phyloP scores from a whole-genome alignment of 2,329 filamentous ascomycete genomes.

The Xylaria sp. region DNA sequence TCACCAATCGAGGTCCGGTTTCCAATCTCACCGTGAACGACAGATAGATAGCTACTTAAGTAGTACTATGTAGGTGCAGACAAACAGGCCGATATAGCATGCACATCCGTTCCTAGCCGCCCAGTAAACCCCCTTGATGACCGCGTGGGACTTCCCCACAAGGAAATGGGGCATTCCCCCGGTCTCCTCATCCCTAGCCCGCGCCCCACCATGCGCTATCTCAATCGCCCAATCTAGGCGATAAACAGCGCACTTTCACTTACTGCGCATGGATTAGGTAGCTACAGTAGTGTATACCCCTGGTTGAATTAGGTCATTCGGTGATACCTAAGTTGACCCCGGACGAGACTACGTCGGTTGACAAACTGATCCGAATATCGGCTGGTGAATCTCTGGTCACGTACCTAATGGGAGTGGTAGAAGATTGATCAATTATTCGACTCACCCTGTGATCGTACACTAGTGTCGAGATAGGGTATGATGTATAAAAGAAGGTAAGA shows the following conservation, averaged over 20 bases:
- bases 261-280: too few species aligned
- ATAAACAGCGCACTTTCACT: not conserved
- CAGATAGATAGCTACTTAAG: not conserved
- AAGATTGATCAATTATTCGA: too few species aligned
- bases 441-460: too few species aligned
- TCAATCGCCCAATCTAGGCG: not conserved
- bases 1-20: not conserved
- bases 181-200: not conserved
- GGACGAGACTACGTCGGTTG: not conserved
- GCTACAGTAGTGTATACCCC: too few species aligned
- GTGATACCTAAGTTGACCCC: not conserved
- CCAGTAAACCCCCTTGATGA: constrained; percentile 17
- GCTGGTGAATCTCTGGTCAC: not conserved
- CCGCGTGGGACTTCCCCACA: constrained; percentile 45
- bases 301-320: not conserved
- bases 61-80: not conserved
- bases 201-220: not conserved
- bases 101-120: constrained; percentile 30
- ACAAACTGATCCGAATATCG: constrained; percentile 20
- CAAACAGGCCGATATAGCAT: constrained; percentile 21
- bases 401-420: too few species aligned
- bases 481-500: too few species aligned
- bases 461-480: too few species aligned
- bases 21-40: constrained; percentile 1
- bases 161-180: constrained; percentile 33